Base-by-base conservation (phyloP, 306 rosid genomes). In the Trifolium fragiferum region DNA sequence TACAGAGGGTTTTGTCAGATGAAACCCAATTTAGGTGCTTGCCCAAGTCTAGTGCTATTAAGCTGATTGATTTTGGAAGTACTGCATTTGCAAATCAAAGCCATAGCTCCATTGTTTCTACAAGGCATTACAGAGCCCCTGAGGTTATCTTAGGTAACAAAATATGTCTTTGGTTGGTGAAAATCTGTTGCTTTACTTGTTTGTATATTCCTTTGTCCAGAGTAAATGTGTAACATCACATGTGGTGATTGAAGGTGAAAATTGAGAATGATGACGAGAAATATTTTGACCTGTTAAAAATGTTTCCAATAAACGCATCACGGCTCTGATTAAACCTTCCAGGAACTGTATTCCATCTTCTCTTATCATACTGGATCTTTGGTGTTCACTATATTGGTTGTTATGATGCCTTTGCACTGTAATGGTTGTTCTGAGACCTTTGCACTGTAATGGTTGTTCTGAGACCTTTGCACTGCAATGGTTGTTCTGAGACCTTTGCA, bases 61-160 rank as follows among this genome's bases (percentile, higher is more conserved):
- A 93, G 96, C 96, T 93, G 93, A 93, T 93, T 86, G 98, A 93
- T 91, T 93, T 93, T 85, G 98, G 98, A 84, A 93, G 98, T 89
- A 78, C 98, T 76, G 93, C 91, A 71, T 86, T 66, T 89, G 98
- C 89, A 79, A 86, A 87, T 85, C 90, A 93, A 89, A 86, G 69
- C 50, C 98, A 88, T 86, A 88, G 92, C 94, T 90, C 98, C 88
- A 86, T 88, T 89, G 97, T 93, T 82, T 89, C 89, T 80, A 93
- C 97, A 76, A 89, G 98, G 86, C 98, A 93, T 89, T 93, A 93
- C 90, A 86, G 97, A 85, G 97, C 97, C 86, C 98, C 97, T 79
- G 98, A 93, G 93, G 81, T 90, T 76, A 90, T 93, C 75, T 84
- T 93, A 93, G 98, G 98, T 93, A 90, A 89, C 71, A 72, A 51